These are phyloP conservation scores for Coriolopsis trogii DNA, from an alignment of 1,284 basidiomycete species.

Conservation along the genomic window DNA sequence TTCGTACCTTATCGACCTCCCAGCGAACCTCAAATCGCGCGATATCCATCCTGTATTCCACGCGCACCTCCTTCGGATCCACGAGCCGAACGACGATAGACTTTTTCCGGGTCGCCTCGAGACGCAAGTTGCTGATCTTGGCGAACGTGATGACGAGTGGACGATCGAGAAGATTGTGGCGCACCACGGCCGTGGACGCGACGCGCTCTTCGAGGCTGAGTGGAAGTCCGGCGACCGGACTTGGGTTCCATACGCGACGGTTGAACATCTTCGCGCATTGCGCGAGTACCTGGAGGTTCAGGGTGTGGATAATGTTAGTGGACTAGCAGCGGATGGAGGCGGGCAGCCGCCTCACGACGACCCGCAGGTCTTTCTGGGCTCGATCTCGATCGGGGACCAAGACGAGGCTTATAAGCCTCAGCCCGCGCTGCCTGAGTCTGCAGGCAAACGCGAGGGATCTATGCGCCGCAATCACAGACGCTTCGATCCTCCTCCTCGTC, in stretches of 20 bases:
- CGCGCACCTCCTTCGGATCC: constrained; percentile 26
- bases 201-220: constrained; percentile 30
- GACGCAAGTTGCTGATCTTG: constrained; percentile 10
- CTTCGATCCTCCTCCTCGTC: too few relatives aligned
- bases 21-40: constrained; percentile 24
- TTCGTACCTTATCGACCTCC: constrained; percentile 31
- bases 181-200: constrained; percentile 28
- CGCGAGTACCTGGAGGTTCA: constrained; percentile 14
- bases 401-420: too few relatives aligned
- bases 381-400: too few relatives aligned
- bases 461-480: too few relatives aligned
- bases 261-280: constrained; percentile 13
- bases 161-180: constrained; percentile 30
- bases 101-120: constrained; percentile 29
- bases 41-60: constrained; percentile 24
- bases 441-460: too few relatives aligned
- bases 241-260: constrained; percentile 30
- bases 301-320: background rate
- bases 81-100: constrained; percentile 31
- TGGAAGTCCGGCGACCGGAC: constrained; percentile 38
- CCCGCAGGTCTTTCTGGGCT: background rate
- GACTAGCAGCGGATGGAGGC: background rate
- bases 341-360: background rate
- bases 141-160: constrained; percentile 28
- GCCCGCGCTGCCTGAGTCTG: too few relatives aligned